Evolutionary conservation across 1,284 basidiomycete species (phyloP).

Genomic region (Chiua sp.): DNA sequence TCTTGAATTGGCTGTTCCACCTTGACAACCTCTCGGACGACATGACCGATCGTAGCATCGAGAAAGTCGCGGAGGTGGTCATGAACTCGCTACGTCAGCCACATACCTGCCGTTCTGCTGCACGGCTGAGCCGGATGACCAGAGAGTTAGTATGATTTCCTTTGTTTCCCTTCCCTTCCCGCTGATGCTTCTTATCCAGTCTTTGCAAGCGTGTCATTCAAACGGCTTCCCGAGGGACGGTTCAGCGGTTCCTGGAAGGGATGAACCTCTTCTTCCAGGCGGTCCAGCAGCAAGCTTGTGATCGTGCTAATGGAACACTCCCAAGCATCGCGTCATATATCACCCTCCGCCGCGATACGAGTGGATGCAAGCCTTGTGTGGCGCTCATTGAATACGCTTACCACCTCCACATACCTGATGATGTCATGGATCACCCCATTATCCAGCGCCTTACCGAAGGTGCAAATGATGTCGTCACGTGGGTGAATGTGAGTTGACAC

Average conservation of each 20-base stretch:
- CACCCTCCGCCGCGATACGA: constrained; percentile 60
- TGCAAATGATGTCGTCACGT: constrained; percentile 63
- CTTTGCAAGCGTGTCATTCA: constrained; percentile 52
- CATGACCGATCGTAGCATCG: constrained; percentile 59
- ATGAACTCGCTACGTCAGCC: constrained; percentile 61
- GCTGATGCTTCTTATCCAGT: constrained; percentile 37
- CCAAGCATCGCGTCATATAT: constrained; percentile 66
- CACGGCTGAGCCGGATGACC: constrained; percentile 55
- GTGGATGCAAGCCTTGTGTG: constrained; percentile 47
- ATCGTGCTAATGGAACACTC: constrained; percentile 54
- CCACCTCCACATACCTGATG: constrained; percentile 63
- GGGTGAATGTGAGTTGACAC: constrained; percentile 57
- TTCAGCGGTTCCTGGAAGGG: constrained; percentile 63
- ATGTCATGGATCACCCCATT: constrained; percentile 58
- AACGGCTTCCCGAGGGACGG: constrained; percentile 54
- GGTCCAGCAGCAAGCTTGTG: constrained; percentile 57
- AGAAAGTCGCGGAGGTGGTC: constrained; percentile 53
- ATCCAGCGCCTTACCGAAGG: constrained; percentile 57
- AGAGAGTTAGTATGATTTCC: constrained; percentile 45
- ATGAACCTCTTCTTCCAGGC: constrained; percentile 65
- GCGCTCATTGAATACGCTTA: constrained; percentile 54
- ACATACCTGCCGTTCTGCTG: constrained; percentile 43
- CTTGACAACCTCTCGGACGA: constrained; percentile 67
- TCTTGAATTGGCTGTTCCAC: constrained; percentile 63
- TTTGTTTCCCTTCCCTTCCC: not conserved